Base-by-base conservation (phyloP, 768 basidiomycete genomes). In the Trametes cingulata region DNA sequence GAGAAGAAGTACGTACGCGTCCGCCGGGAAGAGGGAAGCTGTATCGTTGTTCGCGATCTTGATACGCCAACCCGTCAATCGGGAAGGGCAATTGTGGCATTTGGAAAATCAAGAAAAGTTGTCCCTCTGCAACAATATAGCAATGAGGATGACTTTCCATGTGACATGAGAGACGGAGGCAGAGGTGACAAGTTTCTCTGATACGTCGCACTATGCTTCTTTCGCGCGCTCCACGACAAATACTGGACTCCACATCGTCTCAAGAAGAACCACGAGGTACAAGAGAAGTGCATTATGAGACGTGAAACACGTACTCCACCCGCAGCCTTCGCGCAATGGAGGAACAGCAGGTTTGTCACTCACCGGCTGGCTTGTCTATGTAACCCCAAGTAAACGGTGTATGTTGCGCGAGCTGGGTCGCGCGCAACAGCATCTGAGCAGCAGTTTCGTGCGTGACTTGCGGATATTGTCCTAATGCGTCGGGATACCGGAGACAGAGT, bases 341-440 rank as follows among this genome's bases (percentile, higher is more conserved):
- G 29, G 4, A 33, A 5, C 10, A 33, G n/a, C n/a, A n/a, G n/a
- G n/a, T n/a, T 33, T 5, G 29, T 33, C 29, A 73, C 83, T 55
- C 55, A 90, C 91, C 91, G 66, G 74, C 65, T 33, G 91, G 90
- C 64, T 87, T 88, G 79, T 93, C 91, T 36, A 93, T 82, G 66
- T 84, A 93, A 2, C 82, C 76, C 86, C 90, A 91, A 6, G 75
- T 66, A 67, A 89, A 93, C 2, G 91, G 88, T 19, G 82, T 73
- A 15, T 71, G 82, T 43, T 78, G 77, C 3, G 90, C 82, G 55
- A 86, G 73, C 15, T 77, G 73, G 10, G 80, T 74, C n/a, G 84
- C 88, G 50, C 86, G 82, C 2, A 80, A 43, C 14, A 93, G 80
- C 78, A 90, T 82, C 45, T 73, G 77, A 15, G 81, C 77, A 2